A percentile compares a stretch with the other conserved stretches of the same genome.
Conservation (phyloP, 805 yeast genomes). For the Cyberlindnera xishuangbannaensis region DNA sequence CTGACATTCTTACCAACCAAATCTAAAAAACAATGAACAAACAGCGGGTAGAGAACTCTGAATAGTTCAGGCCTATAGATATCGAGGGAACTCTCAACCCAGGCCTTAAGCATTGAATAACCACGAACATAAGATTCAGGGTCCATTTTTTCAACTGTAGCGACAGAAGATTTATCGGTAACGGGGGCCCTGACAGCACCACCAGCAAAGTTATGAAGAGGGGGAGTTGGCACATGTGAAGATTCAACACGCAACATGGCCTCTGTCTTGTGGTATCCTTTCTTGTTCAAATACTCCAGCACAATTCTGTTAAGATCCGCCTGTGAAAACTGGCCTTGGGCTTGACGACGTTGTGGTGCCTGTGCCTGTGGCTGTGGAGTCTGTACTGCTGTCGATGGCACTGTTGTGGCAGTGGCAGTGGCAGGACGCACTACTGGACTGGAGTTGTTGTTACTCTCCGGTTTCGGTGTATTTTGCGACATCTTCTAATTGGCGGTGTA, state of each 20-base stretch:
- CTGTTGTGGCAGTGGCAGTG: slow-evolving; percentile 1
- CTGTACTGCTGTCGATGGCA: too few species aligned
- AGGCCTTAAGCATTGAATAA: slow-evolving; percentile 69
- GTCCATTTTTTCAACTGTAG: slow-evolving; percentile 22
- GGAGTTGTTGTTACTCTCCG: neutral
- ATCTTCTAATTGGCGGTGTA: too few species aligned
- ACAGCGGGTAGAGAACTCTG: slow-evolving; percentile 84
- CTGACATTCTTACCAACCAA: slow-evolving; percentile 58
- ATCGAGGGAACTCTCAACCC: slow-evolving; percentile 91
- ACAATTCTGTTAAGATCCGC: slow-evolving; percentile 91
- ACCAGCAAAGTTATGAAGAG: slow-evolving; percentile 28
- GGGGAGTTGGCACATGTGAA: slow-evolving; percentile 51
- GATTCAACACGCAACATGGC: slow-evolving; percentile 88
- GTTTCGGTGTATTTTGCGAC: neutral
- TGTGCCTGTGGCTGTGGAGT: slow-evolving; percentile 8
- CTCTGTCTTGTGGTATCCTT: slow-evolving; percentile 92
- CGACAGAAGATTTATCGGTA: slow-evolving; percentile 15
- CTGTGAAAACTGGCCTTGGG: slow-evolving; percentile 51
- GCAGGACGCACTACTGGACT: neutral
- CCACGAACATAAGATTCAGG: slow-evolving; percentile 77
- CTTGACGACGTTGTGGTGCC: slow-evolving; percentile 20
- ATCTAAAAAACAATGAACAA: slow-evolving; percentile 81
- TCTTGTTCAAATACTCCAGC: slow-evolving; percentile 84
- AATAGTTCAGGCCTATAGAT: slow-evolving; percentile 84
- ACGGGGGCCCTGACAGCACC: slow-evolving; percentile 15